Evolutionary conservation across 73 alveolate species (phyloP), one percentile per base, ranked within the genome.

Genomic region (Paramecium primaurelia): DNA sequence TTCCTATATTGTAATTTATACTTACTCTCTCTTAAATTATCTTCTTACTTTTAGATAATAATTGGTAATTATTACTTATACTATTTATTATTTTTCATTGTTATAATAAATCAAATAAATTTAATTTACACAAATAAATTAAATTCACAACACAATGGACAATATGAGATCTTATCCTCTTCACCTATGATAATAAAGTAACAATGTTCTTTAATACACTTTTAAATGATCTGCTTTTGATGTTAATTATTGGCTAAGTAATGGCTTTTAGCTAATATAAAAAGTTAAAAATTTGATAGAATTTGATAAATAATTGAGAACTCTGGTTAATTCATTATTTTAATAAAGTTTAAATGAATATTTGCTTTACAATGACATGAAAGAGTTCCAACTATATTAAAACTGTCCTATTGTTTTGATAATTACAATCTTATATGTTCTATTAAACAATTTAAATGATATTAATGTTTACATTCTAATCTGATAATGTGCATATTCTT

Each of bases 111-210:
- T 64, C 84, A 64, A 64, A 64, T 64, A 64, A 64, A 64, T 64
- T 64, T 64, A 64, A 64, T 64, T 64, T 64, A 64, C 42, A 64
- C 84, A 64, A 64, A 64, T 64, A 32, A 64, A 64, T 64, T 64
- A 42, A 64, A 64, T 64, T 64, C 84, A 64, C 84, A 64, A 64
- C 84, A 64, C 30, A 64, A 34, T 32, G 84, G 84, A 64, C 84
- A 64, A 64, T 64, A 64, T 11, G 84, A 64, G 9, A 64, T 64
- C 49, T 64, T 64, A 64, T 64, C 84, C 12, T 28, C 84, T 4
- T 64, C 42, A 10, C 49, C 30, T 28, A 64, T 32, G 42, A 64
- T 64, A 6, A 64, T 64, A 10, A 64, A 64, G 30, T 64, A 64
- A 10, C 84, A 64, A 64, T 64, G 84, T 64, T 64, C 84, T 34